These are phyloP conservation scores for Leptographium radiaticola DNA, from an alignment of 2,329 filamentous ascomycete species.

Conservation along the genomic window DNA sequence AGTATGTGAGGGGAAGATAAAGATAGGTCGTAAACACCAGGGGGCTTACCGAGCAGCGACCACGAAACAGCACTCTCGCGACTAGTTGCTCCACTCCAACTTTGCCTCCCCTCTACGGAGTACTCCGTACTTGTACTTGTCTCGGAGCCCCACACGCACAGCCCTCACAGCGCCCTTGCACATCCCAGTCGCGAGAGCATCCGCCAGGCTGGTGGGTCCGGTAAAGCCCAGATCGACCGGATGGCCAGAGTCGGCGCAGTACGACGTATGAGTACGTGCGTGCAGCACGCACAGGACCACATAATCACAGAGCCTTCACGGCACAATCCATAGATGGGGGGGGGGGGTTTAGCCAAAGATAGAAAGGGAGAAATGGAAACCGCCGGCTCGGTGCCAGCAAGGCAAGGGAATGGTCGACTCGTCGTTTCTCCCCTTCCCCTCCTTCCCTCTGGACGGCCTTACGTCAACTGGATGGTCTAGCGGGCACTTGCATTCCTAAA, in stretches of 20 bases:
- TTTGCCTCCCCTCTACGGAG: neutral
- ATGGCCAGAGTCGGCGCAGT: neutral
- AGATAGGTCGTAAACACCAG: neutral
- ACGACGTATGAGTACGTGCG: too few species aligned
- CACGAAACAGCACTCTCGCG: neutral
- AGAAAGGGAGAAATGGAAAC: neutral
- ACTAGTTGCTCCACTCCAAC: neutral
- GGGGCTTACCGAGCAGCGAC: neutral
- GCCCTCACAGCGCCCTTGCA: neutral
- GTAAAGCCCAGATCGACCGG: conserved; percentile 9
- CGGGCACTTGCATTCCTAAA: neutral
- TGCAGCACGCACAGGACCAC: too few species aligned
- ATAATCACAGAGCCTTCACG: too few species aligned
- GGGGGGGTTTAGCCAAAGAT: too few species aligned
- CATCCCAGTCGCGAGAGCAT: neutral
- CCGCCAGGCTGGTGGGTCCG: conserved; percentile 5
- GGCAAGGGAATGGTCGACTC: neutral
- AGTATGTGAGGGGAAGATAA: too few species aligned
- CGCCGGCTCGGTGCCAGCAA: neutral
- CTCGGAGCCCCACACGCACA: neutral
- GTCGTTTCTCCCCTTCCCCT: neutral
- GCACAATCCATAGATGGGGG: too few species aligned
- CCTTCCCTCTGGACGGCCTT: neutral
- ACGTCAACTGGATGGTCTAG: neutral
- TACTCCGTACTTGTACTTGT: too few species aligned